Evolutionary conservation across 2,329 filamentous ascomycete genomes (phyloP).

Genomic region (Diaporthe ilicicola): DNA sequence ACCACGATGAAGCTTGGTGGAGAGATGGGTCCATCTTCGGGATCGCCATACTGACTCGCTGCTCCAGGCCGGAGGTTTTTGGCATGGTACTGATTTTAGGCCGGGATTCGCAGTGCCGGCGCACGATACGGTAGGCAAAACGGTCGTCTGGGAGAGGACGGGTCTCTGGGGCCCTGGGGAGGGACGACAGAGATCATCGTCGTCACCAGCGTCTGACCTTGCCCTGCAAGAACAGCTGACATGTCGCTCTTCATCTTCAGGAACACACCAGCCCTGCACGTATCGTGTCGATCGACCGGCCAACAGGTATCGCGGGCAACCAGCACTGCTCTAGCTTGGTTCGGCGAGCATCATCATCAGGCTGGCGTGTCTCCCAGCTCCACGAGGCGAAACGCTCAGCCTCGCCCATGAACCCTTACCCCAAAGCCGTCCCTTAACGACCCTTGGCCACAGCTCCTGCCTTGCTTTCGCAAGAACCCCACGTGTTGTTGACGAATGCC

Average conservation of each 20-base stretch:
- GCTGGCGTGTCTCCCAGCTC: not conserved
- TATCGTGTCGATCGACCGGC: not conserved
- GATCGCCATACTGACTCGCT: constrained; percentile 25
- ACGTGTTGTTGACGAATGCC: not conserved
- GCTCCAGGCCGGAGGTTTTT: not conserved
- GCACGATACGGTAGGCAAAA: not conserved
- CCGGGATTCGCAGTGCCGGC: not conserved
- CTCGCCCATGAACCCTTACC: not conserved
- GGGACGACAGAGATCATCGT: not conserved
- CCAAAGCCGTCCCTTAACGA: not conserved
- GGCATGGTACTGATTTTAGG: constrained; percentile 9
- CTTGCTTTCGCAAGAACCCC: constrained; percentile 1
- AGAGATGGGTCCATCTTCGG: constrained; percentile 19
- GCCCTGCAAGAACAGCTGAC: constrained; percentile 1
- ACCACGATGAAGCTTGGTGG: constrained; percentile 11
- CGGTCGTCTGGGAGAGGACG: not conserved
- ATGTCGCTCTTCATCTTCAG: constrained; percentile 13
- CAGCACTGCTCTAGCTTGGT: not conserved
- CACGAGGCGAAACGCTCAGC: not conserved
- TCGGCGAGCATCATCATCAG: not conserved
- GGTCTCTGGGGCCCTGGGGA: not conserved
- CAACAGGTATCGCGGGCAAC: not conserved
- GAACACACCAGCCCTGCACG: not conserved
- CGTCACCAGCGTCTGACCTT: not conserved
- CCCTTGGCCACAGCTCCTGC: not conserved